phyloP scores from a whole-genome alignment of 2,329 filamentous ascomycete genomes.

The Cladosporium sphaerospermum region DNA sequence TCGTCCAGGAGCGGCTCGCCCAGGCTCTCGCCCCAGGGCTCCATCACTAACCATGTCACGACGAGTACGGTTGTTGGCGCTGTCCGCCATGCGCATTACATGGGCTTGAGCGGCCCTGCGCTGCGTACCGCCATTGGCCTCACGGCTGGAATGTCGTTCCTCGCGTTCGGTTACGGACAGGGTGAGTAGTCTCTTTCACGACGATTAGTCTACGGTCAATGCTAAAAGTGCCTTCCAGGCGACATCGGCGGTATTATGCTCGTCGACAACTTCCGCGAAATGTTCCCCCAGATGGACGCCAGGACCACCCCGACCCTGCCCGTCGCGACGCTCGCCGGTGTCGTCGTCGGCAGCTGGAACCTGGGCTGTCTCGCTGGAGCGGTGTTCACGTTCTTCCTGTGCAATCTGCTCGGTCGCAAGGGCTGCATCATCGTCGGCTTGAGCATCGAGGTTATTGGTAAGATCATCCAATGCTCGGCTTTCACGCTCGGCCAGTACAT shows the following conservation, averaged over 20 bases:
- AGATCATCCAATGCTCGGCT: constrained; percentile 41
- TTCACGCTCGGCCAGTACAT: constrained; percentile 40
- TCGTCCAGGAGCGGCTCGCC: background rate
- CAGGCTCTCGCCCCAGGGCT: constrained; percentile 1
- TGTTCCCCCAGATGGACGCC: constrained; percentile 38
- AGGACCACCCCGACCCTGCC: constrained; percentile 28
- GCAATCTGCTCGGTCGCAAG: constrained; percentile 9
- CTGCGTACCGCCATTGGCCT: constrained; percentile 18
- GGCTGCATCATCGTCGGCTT: constrained; percentile 7
- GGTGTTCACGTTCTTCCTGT: constrained; percentile 9
- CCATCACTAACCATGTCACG: background rate
- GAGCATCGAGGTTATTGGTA: constrained; percentile 42
- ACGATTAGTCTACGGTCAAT: background rate
- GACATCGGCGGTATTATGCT: constrained; percentile 53
- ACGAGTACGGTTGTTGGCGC: background rate
- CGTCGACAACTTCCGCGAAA: constrained; percentile 52
- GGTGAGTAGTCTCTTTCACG: constrained; percentile 33
- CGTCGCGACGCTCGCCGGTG: constrained; percentile 35
- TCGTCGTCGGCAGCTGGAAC: constrained; percentile 27
- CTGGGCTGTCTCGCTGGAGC: constrained; percentile 11
- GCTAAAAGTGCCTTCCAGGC: constrained; percentile 18
- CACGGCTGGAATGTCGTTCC: constrained; percentile 18
- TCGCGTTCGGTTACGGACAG: constrained; percentile 15
- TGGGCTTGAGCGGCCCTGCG: constrained; percentile 17
- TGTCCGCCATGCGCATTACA: constrained; percentile 14